A percentile compares a stretch with the other conserved stretches of the same genome.
Evolutionary conservation across 2,329 filamentous ascomycete species (phyloP).

Genomic region (Aspergillus carbonarius): DNA sequence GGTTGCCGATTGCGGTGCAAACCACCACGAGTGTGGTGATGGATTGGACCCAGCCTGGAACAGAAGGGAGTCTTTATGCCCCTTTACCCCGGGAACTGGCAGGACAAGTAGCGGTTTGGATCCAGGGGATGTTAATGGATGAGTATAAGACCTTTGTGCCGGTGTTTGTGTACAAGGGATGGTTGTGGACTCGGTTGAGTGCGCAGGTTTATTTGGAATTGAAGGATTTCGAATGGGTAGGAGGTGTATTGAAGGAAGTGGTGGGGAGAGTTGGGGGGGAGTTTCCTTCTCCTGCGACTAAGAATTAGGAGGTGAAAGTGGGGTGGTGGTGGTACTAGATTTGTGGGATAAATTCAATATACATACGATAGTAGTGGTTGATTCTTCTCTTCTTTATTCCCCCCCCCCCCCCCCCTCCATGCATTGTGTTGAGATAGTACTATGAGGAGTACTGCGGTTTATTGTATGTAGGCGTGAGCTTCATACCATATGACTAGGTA

Average conservation of each 20-base stretch:
- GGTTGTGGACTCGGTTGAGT: conserved; percentile 71
- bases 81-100: conserved; percentile 3
- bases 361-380: no score
- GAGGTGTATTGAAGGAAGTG: conserved; percentile 56
- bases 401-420: no score
- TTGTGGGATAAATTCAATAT: no score
- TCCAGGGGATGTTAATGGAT: conserved; percentile 53
- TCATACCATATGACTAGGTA: no score
- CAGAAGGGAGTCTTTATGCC: conserved; percentile 34
- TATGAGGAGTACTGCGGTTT: no score
- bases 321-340: no score
- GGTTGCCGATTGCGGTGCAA: conserved; percentile 61
- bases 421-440: no score
- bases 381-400: no score
- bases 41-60: conserved; percentile 26
- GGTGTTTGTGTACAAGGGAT: conserved; percentile 59
- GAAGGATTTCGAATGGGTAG: conserved; percentile 73
- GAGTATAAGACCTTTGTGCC: conserved; percentile 73
- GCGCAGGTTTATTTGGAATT: conserved; percentile 82
- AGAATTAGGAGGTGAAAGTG: no score
- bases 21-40: neutral
- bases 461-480: no score
- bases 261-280: conserved; percentile 54
- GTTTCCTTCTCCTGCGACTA: neutral
- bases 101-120: conserved; percentile 55